These are phyloP conservation scores for Phytophthora pluvialis DNA, from an alignment of 352 stramenopile species.

Conservation along the genomic window DNA sequence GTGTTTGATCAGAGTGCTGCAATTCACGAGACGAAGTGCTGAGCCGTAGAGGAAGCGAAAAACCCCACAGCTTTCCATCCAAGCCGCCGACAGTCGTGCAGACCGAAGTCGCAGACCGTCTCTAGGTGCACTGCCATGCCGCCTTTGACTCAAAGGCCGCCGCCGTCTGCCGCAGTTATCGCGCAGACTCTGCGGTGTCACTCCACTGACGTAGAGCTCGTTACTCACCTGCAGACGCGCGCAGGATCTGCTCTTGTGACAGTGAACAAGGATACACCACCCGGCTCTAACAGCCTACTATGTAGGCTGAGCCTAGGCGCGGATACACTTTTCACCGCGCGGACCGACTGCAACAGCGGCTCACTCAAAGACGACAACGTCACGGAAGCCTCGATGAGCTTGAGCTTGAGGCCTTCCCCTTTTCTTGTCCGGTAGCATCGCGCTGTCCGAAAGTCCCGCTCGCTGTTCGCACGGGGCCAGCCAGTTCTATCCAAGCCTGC, in stretches of 20 bases:
- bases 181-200: constrained; percentile 1
- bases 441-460: constrained; percentile 16
- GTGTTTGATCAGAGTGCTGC: too few species aligned
- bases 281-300: constrained; percentile 3
- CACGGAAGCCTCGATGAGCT: constrained; percentile 4
- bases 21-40: too few species aligned
- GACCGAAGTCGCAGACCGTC: too few species aligned
- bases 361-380: too few species aligned
- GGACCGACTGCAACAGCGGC: constrained; percentile 10
- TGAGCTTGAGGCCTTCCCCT: constrained; percentile 3
- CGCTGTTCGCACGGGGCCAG: constrained; percentile 16
- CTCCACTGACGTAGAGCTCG: constrained; percentile 11
- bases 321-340: constrained; percentile 26
- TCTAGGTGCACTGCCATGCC: too few species aligned
- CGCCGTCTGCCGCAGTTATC: too few species aligned
- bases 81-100: too few species aligned
- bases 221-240: constrained; percentile 40
- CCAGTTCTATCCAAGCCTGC: background rate
- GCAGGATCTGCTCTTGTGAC: constrained; percentile 27
- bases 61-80: too few species aligned
- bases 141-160: too few species aligned
- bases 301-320: background rate
- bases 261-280: constrained; percentile 29
- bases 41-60: too few species aligned
- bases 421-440: constrained; percentile 21